Conservation (phyloP, 2,329 filamentous ascomycete genomes). For the Neonectria faginata region DNA sequence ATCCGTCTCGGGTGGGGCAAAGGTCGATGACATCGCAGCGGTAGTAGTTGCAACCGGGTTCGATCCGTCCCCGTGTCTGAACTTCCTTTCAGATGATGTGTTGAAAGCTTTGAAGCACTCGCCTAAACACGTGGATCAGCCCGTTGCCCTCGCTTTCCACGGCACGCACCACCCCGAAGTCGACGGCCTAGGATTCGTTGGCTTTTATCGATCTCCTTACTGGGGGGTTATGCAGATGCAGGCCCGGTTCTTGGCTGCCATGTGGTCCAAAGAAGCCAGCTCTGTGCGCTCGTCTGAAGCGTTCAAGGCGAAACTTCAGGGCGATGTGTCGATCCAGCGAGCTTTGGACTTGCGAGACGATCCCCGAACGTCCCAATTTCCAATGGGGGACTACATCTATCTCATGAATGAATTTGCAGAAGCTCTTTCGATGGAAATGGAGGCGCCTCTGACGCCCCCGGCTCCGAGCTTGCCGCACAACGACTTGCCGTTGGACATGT, state of each 20-base stretch:
- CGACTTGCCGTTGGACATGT: slow-evolving; percentile 61
- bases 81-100: slow-evolving; percentile 70
- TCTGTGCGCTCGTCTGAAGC: slow-evolving; percentile 39
- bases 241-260: slow-evolving; percentile 72
- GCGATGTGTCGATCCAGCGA: slow-evolving; percentile 58
- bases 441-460: slow-evolving; percentile 43
- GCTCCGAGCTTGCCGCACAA: slow-evolving; percentile 54
- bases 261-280: slow-evolving; percentile 62
- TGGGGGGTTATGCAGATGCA: slow-evolving; percentile 93
- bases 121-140: slow-evolving; percentile 64
- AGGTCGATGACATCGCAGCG: slow-evolving; percentile 69
- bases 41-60: slow-evolving; percentile 84
- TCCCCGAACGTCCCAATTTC: slow-evolving; percentile 74
- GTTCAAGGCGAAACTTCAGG: slow-evolving; percentile 55
- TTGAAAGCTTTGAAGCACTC: slow-evolving; percentile 69
- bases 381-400: slow-evolving; percentile 84
- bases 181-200: slow-evolving; percentile 79
- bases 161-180: slow-evolving; percentile 71
- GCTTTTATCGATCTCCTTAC: slow-evolving; percentile 86
- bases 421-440: slow-evolving; percentile 65
- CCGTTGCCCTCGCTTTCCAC: slow-evolving; percentile 75
- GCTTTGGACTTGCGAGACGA: slow-evolving; percentile 64
- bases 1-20: slow-evolving; percentile 46
- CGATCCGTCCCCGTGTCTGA: slow-evolving; percentile 70
- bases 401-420: slow-evolving; percentile 77